Base-by-base conservation (phyloP, 2,329 filamentous ascomycete genomes). In the Alternaria atra region DNA sequence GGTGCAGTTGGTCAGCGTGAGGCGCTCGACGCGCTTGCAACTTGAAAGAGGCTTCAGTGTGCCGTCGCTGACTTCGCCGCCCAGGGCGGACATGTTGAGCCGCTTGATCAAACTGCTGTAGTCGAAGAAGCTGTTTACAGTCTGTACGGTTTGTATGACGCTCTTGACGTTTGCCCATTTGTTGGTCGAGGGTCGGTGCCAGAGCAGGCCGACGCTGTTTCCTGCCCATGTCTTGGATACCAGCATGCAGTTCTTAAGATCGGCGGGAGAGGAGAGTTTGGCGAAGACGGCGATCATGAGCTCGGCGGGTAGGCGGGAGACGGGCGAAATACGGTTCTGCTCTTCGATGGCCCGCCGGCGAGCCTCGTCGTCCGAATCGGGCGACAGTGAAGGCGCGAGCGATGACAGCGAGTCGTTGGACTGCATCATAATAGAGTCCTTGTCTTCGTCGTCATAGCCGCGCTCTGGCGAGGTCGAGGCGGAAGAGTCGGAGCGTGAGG, bases 171-270 rank as follows among this genome's bases (percentile, higher is more conserved):
- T 93, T 12, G 85, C 80, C 91, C 93, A 97, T 70, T 89, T 92
- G 72, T 91, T 93, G 81, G 95, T 98, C 29, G 92, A 89, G 1
- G 95, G 95, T 39, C 95, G 87, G 79, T 97, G 94, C 95, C 95
- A 99, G 23, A 99, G 85, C 67, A 97, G 86, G 65, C 95, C 94
- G 68, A 98, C 95, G 52, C 91, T 90, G 76, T 97, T 97, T 65
- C 91, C 86, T 29, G 95, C 91, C 95, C 95, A 99, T 64, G 90
- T 88, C 79, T 93, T 94, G 74, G 90, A 97, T n/a, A 97, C 94
- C 66, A 95, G 84, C 91, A 98, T 94, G 80, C 92, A 96, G 79
- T 89, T 90, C 68, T 93, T 86, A 69, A 97, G 86, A 74, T 99
- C 94, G 44, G 84, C 82, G 2, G 93, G 86, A 12, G 86, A 88